phyloP scores from a whole-genome alignment of 495 filamentous ascomycete genomes.

The Chaetomium fimeti region DNA sequence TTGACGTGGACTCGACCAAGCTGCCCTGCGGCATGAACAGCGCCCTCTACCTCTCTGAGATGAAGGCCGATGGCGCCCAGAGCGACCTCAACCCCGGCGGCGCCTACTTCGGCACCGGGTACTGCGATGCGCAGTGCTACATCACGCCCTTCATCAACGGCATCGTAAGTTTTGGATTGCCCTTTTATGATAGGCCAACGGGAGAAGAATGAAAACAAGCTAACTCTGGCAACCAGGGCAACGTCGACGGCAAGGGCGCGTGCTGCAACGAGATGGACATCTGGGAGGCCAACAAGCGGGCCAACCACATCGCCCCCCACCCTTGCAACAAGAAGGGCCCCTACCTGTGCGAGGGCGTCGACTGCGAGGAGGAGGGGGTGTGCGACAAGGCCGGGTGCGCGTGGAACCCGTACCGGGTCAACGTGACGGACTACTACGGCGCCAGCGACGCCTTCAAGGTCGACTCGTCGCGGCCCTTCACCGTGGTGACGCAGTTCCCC shows the following conservation, averaged over 20 bases:
- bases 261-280: conserved; percentile 67
- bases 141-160: conserved; percentile 60
- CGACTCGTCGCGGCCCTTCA: conserved; percentile 51
- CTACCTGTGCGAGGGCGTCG: conserved; percentile 51
- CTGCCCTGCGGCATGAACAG: conserved; percentile 67
- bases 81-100: conserved; percentile 59
- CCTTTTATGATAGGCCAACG: neutral
- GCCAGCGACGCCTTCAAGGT: conserved; percentile 27
- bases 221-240: conserved; percentile 39
- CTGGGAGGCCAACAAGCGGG: conserved; percentile 61
- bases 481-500: conserved; percentile 70
- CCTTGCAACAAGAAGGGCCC: conserved; percentile 52
- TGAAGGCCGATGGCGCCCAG: conserved; percentile 55
- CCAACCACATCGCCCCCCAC: conserved; percentile 59
- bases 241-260: conserved; percentile 50
- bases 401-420: conserved; percentile 64
- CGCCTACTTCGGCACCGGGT: conserved; percentile 65
- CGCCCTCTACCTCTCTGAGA: conserved; percentile 67
- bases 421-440: conserved; percentile 55
- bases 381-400: conserved; percentile 68
- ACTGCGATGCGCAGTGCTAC: conserved; percentile 70
- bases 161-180: conserved; percentile 36
- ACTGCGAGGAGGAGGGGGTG: conserved; percentile 52
- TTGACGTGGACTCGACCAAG: conserved; percentile 61
- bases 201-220: neutral